These are phyloP conservation scores for Microascus cirrosus DNA, from an alignment of 2,329 filamentous ascomycete species.

Conservation along the genomic window DNA sequence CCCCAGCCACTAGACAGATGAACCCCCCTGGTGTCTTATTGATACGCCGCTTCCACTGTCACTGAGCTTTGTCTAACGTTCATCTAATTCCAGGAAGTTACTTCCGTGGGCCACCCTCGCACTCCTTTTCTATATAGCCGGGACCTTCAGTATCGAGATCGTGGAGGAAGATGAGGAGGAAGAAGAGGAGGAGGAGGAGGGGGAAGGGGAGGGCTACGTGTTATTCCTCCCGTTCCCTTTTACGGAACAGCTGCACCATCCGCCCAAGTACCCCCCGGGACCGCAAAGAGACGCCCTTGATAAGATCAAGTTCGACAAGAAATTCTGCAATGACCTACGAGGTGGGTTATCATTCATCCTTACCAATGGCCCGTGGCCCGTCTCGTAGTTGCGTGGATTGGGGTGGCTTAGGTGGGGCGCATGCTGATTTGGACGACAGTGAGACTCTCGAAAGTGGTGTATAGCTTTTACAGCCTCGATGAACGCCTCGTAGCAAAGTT, in stretches of 20 bases:
- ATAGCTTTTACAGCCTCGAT: not conserved
- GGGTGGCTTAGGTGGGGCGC: not conserved
- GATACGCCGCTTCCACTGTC: not conserved
- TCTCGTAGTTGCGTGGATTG: not conserved
- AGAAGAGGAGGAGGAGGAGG: constrained; percentile 9
- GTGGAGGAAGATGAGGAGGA: constrained; percentile 32
- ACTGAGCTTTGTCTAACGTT: not conserved
- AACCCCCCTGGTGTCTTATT: not conserved
- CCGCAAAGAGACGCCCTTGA: constrained; percentile 54
- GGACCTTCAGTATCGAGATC: constrained; percentile 29
- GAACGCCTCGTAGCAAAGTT: not conserved
- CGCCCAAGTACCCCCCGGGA: constrained; percentile 35
- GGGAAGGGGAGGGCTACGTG: constrained; percentile 23
- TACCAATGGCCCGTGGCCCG: not conserved
- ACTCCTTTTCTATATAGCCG: constrained; percentile 23
- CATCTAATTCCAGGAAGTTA: not conserved
- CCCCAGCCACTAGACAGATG: not conserved
- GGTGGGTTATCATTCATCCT: constrained; percentile 9
- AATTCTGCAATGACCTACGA: constrained; percentile 33
- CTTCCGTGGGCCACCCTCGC: constrained; percentile 9
- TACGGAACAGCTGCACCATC: constrained; percentile 35
- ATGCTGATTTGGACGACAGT: not conserved
- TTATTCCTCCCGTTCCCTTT: constrained; percentile 53
- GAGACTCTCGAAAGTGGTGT: not conserved
- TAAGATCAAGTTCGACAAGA: constrained; percentile 39